Evolutionary conservation across 805 yeast genomes (phyloP), one percentile per base, ranked within the genome.

Genomic region (Saturnispora saitoi): DNA sequence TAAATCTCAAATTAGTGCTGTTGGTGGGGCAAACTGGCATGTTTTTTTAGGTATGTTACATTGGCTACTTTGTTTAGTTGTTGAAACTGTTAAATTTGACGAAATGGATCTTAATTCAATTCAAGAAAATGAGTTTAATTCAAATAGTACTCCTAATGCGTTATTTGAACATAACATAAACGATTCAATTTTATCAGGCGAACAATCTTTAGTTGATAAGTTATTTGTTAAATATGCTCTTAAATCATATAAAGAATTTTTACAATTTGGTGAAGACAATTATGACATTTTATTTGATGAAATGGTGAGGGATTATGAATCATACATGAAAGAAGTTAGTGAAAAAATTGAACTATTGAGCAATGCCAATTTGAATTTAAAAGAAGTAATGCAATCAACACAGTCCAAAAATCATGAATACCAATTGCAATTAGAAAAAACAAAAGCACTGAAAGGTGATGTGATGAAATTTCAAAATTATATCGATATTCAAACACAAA

Each of bases 1-100:
- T 63, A 82, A 89, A 58, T 83, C 93, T 1, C 95, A 87, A 60
- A 81, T 89, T 34, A 79, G 89, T 34, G 96, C 96, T 0, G 96
- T 87, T 11, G 96, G 96, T 5, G 95, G 95, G 2, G 80, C 83
- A 43, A 81, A 80, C 55, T 89, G 96, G 96, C 88, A 86, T 11
- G 75, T 76, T 7, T 86, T 87, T 54, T 63, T 89, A 38, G 95
- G 93, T 1, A 78, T 90, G 76, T 67, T 89, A 20, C 81, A 83
- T 61, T 89, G 96, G 96, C 62, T 89, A 41, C 79, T 83, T 4
- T 78, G 78, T 54, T 51, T 70, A 79, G 51, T 80, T 71, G 56
- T 59, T 52, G 53, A 71, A 69, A 45, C 63, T 70, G 49, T 75
- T 43, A 58, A 59, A 37, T 62, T 65, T 43, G 77, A 68, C 47